A percentile compares a stretch with the other conserved stretches of the same genome.
phyloP scores from a whole-genome alignment of 2,329 filamentous ascomycete species.

The Fusarium cicatricum region DNA sequence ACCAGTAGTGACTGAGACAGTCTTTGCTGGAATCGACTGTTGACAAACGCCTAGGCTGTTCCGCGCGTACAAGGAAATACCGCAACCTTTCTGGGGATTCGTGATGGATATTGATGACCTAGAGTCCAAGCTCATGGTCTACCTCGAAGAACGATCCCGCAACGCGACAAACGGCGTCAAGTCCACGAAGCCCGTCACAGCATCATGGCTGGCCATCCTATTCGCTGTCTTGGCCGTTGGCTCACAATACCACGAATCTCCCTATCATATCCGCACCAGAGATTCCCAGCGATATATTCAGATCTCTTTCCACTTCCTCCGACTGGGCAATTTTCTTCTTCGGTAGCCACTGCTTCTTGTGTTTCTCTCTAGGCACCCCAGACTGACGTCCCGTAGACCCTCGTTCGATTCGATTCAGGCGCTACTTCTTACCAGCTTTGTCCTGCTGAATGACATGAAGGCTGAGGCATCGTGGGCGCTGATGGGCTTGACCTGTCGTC shows the following conservation, averaged over 20 bases:
- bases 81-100: slow-evolving; percentile 74
- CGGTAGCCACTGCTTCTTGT: slow-evolving; percentile 49
- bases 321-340: slow-evolving; percentile 69
- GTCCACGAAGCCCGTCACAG: slow-evolving; percentile 62
- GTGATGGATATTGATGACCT: slow-evolving; percentile 72
- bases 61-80: slow-evolving; percentile 71
- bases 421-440: slow-evolving; percentile 68
- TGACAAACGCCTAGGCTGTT: slow-evolving; percentile 59
- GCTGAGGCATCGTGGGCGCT: slow-evolving; percentile 73
- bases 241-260: slow-evolving; percentile 71
- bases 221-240: slow-evolving; percentile 72
- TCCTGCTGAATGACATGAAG: slow-evolving; percentile 74
- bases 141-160: slow-evolving; percentile 69
- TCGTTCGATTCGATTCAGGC: slow-evolving; percentile 73
- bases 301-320: slow-evolving; percentile 71
- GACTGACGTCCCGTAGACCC: slow-evolving; percentile 51
- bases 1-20: not conserved
- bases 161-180: slow-evolving; percentile 58
- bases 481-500: slow-evolving; percentile 68
- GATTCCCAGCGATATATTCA: slow-evolving; percentile 69
- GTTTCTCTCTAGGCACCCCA: not conserved
- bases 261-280: slow-evolving; percentile 66
- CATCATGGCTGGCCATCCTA: slow-evolving; percentile 71
- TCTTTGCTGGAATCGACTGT: not conserved
- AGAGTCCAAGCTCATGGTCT: slow-evolving; percentile 70